These are phyloP conservation scores for Pythium biforme DNA, from an alignment of 352 stramenopile species.

Conservation along the genomic window DNA sequence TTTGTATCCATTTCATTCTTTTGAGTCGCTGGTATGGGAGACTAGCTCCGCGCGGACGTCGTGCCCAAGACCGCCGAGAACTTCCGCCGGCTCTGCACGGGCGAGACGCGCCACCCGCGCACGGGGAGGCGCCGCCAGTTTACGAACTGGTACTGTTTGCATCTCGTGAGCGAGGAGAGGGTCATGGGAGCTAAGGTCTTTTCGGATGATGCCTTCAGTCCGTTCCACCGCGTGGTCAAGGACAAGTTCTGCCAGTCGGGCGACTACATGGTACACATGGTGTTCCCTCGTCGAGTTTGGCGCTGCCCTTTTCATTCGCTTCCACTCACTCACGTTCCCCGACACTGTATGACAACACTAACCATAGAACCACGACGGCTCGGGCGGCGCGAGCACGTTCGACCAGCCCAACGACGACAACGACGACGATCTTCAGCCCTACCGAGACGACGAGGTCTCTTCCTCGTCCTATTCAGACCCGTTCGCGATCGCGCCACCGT, in stretches of 20 bases:
- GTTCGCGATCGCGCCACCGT: conserved; percentile 1
- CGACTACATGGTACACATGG: conserved; percentile 79
- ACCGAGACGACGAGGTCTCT: not conserved
- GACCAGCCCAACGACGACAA: conserved; percentile 22
- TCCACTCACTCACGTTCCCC: conserved; percentile 18
- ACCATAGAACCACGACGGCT: conserved; percentile 69
- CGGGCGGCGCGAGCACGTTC: conserved; percentile 88
- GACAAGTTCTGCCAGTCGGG: conserved; percentile 91
- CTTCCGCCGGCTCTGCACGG: conserved; percentile 95
- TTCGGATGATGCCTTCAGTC: too few species aligned
- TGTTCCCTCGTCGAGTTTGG: too few species aligned
- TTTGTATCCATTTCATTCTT: too few species aligned
- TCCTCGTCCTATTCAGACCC: too few species aligned
- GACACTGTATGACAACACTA: too few species aligned
- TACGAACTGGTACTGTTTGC: conserved; percentile 40
- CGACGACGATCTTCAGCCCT: not conserved
- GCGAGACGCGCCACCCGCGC: conserved; percentile 67
- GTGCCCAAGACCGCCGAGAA: conserved; percentile 95
- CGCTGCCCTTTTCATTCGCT: not conserved
- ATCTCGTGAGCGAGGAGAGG: too few species aligned
- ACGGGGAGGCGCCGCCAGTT: conserved; percentile 60
- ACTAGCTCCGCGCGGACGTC: conserved; percentile 91
- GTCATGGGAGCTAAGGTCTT: too few species aligned
- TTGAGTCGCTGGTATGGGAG: too few species aligned
- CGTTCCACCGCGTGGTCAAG: conserved; percentile 91